A percentile compares a stretch with the other conserved stretches of the same genome.
phyloP scores from a whole-genome alignment of 2,329 filamentous ascomycete species.

The Neonectria sp. region DNA sequence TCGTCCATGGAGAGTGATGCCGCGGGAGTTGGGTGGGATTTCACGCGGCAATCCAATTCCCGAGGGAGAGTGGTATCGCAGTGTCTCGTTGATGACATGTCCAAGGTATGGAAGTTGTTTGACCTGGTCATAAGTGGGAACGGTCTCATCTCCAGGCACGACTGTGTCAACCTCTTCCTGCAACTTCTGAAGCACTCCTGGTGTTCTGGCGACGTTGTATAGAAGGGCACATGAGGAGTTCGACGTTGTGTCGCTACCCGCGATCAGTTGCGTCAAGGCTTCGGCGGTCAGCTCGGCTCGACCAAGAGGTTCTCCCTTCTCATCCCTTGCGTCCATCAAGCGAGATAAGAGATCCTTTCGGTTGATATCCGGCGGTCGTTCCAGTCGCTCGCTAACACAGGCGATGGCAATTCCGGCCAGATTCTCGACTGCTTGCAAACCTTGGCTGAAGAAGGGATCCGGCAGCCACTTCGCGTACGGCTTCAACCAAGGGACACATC shows the following conservation, averaged over 20 bases:
- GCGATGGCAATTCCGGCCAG: conserved; percentile 91
- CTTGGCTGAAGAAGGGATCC: conserved; percentile 85
- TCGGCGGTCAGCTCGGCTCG: conserved; percentile 89
- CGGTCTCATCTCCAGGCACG: conserved; percentile 71
- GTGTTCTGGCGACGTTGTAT: conserved; percentile 80
- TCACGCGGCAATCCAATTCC: conserved; percentile 86
- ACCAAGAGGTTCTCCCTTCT: conserved; percentile 81
- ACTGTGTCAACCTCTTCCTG: conserved; percentile 80
- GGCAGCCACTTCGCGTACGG: conserved; percentile 86
- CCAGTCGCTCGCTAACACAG: conserved; percentile 81
- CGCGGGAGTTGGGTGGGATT: conserved; percentile 74
- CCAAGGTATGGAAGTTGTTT: conserved; percentile 83
- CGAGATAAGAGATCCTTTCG: conserved; percentile 86
- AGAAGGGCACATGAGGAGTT: conserved; percentile 89
- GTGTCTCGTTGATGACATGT: conserved; percentile 84
- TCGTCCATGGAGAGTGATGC: conserved; percentile 76
- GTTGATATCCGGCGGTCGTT: conserved; percentile 71
- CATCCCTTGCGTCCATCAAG: conserved; percentile 89
- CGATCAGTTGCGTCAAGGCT: conserved; percentile 89
- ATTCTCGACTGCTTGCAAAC: conserved; percentile 81
- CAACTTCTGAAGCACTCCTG: conserved; percentile 79
- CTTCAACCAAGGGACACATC: conserved; percentile 80
- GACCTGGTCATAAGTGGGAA: conserved; percentile 81
- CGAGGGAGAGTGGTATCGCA: conserved; percentile 89
- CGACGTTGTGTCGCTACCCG: conserved; percentile 82